These are phyloP conservation scores for Hordeum vulgare DNA, from an alignment of 176 grass and related monocot species.

Conservation along the genomic window MorexV3_pseudomolecules_assembly NC_058522.1:10725465-10725964, in stretches of 20 bases:
- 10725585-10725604: conserved; percentile 95
- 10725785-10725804: not conserved
- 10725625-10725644: conserved; percentile 29
- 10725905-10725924: too few relatives aligned
- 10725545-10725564: conserved; percentile 82
- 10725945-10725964: too few relatives aligned
- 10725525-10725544: conserved; percentile 29
- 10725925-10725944: too few relatives aligned
- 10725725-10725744: not conserved
- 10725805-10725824: too few relatives aligned
- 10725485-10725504: not conserved
- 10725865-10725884: too few relatives aligned
- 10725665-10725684: not conserved
- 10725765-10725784: too few relatives aligned
- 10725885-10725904: too few relatives aligned
- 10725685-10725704: too few relatives aligned
- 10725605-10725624: conserved; percentile 51
- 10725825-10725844: too few relatives aligned
- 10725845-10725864: too few relatives aligned
- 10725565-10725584: conserved; percentile 64
- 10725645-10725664: not conserved
- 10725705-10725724: too few relatives aligned
- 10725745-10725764: not conserved
- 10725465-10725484: not conserved
- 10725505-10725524: not conserved